phyloP scores from a whole-genome alignment of 768 basidiomycete genomes.

The Cystoderma amianthinum region DNA sequence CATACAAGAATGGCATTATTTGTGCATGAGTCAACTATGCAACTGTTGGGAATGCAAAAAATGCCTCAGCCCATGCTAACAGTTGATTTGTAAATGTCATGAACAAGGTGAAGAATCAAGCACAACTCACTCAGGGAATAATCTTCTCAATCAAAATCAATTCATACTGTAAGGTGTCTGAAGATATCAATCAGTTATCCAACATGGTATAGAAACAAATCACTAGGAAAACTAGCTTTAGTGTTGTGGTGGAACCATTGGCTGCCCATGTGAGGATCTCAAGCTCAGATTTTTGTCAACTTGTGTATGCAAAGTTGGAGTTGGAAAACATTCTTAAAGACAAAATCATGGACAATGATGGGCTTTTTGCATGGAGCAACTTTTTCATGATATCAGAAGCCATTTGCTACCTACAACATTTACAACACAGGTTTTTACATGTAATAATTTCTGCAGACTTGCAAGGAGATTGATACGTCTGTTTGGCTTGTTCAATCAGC shows the following conservation, averaged over 20 bases:
- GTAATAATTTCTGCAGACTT: slow-evolving; percentile 37
- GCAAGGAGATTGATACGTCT: slow-evolving; percentile 41
- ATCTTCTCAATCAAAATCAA: slow-evolving; percentile 30
- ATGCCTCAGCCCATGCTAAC: slow-evolving; percentile 42
- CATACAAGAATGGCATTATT: slow-evolving; percentile 41
- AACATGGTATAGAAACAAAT: slow-evolving; percentile 14
- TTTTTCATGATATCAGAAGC: slow-evolving; percentile 47
- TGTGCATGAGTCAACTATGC: slow-evolving; percentile 53
- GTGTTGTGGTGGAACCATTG: background rate
- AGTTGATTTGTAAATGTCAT: slow-evolving; percentile 34
- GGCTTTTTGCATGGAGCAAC: slow-evolving; percentile 55
- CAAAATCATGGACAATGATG: slow-evolving; percentile 45
- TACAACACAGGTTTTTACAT: slow-evolving; percentile 29
- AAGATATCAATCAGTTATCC: slow-evolving; percentile 41
- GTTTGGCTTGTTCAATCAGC: slow-evolving; percentile 39
- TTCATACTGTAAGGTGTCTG: slow-evolving; percentile 29
- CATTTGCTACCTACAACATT: slow-evolving; percentile 29
- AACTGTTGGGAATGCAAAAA: slow-evolving; percentile 42
- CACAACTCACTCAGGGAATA: slow-evolving; percentile 48
- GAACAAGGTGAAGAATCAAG: slow-evolving; percentile 38
- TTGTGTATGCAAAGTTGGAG: slow-evolving; percentile 51
- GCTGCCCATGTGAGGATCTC: slow-evolving; percentile 38
- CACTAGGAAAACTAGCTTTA: background rate
- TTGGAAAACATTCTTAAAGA: slow-evolving; percentile 58
- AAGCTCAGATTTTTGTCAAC: slow-evolving; percentile 38